These are phyloP conservation scores for Annulohypoxylon stygium DNA, from an alignment of 495 filamentous ascomycete species.

Conservation along the genomic window DNA sequence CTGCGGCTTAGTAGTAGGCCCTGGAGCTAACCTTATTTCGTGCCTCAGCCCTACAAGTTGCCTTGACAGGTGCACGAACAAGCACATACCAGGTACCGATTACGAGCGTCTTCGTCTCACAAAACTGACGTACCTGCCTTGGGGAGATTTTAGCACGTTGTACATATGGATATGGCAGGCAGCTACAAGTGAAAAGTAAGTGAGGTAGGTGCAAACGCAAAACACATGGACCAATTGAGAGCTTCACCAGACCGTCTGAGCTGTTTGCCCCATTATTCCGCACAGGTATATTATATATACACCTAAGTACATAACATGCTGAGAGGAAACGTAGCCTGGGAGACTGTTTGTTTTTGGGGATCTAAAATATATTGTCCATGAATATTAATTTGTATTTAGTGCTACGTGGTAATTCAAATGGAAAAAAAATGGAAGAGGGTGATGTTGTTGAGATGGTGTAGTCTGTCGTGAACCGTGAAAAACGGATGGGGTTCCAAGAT, in stretches of 20 bases:
- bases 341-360: too few relatives aligned
- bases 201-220: background rate
- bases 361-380: too few relatives aligned
- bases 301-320: background rate
- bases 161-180: background rate
- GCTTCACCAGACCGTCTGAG: background rate
- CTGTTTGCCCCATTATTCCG: background rate
- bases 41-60: constrained; percentile 1
- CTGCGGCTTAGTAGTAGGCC: background rate
- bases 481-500: too few relatives aligned
- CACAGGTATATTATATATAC: background rate
- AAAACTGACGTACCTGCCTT: too few relatives aligned
- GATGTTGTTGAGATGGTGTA: background rate
- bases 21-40: background rate
- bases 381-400: too few relatives aligned
- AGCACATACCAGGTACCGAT: too few relatives aligned
- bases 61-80: background rate
- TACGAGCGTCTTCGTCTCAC: too few relatives aligned
- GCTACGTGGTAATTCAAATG: background rate
- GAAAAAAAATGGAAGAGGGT: background rate
- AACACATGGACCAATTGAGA: background rate
- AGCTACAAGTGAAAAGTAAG: background rate
- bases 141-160: too few relatives aligned
- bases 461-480: background rate
- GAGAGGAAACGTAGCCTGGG: background rate